A percentile compares a stretch with the other conserved stretches of the same genome.
Conservation (phyloP, 2,329 filamentous ascomycete species). For the Metarhizium humberi region DNA sequence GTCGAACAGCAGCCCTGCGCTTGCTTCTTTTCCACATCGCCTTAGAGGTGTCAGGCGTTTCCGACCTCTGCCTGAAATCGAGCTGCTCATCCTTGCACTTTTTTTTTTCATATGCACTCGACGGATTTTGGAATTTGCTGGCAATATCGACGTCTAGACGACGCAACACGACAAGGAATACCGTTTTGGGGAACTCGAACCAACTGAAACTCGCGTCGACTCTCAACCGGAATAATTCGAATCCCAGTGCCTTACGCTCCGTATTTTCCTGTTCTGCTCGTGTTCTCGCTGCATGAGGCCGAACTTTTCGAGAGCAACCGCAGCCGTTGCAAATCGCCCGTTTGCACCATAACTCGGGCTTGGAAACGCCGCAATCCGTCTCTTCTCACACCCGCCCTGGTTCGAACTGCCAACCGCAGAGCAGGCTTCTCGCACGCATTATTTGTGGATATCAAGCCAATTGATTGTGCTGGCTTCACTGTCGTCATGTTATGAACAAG, state of each 20-base stretch:
- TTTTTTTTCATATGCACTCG: not conserved
- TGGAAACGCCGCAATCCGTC: not conserved
- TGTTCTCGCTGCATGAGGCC: not conserved
- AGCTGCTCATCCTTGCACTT: not conserved
- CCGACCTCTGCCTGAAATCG: not conserved
- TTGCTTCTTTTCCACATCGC: not conserved
- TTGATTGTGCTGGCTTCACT: conserved; percentile 1
- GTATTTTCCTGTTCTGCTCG: not conserved
- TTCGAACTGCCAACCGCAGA: not conserved
- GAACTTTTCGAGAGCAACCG: not conserved
- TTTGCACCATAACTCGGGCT: not conserved
- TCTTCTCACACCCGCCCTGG: not conserved
- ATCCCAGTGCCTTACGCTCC: not conserved
- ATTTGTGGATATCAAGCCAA: not conserved
- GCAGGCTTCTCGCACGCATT: not conserved
- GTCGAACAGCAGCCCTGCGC: not conserved
- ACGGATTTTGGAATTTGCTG: not conserved
- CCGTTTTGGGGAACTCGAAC: not conserved
- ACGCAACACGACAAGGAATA: not conserved
- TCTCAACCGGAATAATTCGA: not conserved
- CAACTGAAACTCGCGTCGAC: not conserved
- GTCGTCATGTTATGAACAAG: conserved; percentile 7
- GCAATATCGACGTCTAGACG: not conserved
- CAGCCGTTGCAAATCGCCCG: too few species aligned
- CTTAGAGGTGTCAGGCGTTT: not conserved